Percentiles rank a stretch among this genome's conserved stretches.
Evolutionary conservation across 805 yeast species (phyloP).

Genomic region (Scheffersomyces ergatensis): DNA sequence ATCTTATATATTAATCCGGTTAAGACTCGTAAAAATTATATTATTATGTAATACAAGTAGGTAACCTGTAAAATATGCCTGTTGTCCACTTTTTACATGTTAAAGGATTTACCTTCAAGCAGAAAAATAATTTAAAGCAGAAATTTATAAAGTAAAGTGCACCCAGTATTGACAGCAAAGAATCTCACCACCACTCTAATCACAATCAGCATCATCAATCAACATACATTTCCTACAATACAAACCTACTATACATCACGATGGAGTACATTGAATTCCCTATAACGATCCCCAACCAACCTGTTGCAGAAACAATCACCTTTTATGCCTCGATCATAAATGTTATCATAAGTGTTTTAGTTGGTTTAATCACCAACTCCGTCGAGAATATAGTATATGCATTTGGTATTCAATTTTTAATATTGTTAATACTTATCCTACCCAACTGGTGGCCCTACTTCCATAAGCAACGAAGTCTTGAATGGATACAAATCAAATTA

Average conservation of each 20-base stretch:
- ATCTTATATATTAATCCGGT: no score
- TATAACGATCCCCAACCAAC: slow-evolving; percentile 11
- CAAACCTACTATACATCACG: no score
- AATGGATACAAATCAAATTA: slow-evolving; percentile 8
- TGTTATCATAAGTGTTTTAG: slow-evolving; percentile 2
- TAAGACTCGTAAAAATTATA: no score
- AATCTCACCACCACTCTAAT: no score
- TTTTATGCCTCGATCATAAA: slow-evolving; percentile 2
- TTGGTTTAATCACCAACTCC: slow-evolving; percentile 5
- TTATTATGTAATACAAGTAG: no score
- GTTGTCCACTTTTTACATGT: no score
- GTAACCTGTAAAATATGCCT: no score
- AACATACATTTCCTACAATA: no score
- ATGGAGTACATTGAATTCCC: slow-evolving; percentile 9
- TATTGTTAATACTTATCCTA: slow-evolving; percentile 4
- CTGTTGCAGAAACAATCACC: slow-evolving; percentile 4
- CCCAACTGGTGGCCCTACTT: slow-evolving; percentile 9
- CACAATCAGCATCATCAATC: no score
- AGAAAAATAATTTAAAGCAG: no score
- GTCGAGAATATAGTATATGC: slow-evolving; percentile 1
- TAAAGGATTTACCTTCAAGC: no score
- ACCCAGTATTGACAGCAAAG: neutral
- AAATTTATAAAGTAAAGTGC: neutral
- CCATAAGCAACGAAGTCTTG: slow-evolving; percentile 3
- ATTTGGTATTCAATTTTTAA: slow-evolving; percentile 6